Base-by-base conservation (phyloP, 202 grass and related monocot genomes). In the Hordeum pubiflorum region DNA sequence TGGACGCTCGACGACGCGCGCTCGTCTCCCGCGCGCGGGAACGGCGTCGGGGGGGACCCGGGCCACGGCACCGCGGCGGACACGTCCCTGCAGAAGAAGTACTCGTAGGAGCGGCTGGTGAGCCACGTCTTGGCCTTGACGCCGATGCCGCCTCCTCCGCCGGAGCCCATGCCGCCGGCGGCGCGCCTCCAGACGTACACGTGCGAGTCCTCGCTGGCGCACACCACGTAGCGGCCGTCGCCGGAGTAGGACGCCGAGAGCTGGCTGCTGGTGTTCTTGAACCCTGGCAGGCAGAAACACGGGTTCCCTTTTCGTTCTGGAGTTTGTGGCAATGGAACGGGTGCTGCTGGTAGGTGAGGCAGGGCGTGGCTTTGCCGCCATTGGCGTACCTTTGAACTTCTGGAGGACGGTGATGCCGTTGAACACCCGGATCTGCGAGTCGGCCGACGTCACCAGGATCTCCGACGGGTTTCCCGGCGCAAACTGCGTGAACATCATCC, bases 191-290 rank as follows among this genome's bases (percentile, higher is more conserved):
- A 94, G 24, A 98, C 67, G 74, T 98, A 98, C 7, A 98, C 92
- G 59, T 94, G 78, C 9, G 95, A 98, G 82, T 97, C 95, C 90
- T 97, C 95, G 59, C 92, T 94, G 54, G 92, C 88, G 6, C 91
- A 89, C 0, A 98, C 76, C 0, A 94, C 82, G 59, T 94, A 89
- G 26, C 82, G 88, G 27, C 91, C 94, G 24, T 97, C 89, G 31
- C 85, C 70, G 34, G 86, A 87, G 74, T 94, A 97, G 14, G 94
- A 86, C 15, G 94, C 91, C 3, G 91, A 92, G 82, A 98, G 94
- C 82, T 98, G 95, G 76, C 95, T 98, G 82, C 82, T 94, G 22
- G 95, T 98, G 79, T 98, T 98, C 85, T 81, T 90, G 84, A 98
- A 98, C 34, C 92, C 94, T 97, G 79, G 33, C 31, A 82, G 12